phyloP scores from a whole-genome alignment of 805 yeast species.

The Ogataea nitratoaversa region DNA sequence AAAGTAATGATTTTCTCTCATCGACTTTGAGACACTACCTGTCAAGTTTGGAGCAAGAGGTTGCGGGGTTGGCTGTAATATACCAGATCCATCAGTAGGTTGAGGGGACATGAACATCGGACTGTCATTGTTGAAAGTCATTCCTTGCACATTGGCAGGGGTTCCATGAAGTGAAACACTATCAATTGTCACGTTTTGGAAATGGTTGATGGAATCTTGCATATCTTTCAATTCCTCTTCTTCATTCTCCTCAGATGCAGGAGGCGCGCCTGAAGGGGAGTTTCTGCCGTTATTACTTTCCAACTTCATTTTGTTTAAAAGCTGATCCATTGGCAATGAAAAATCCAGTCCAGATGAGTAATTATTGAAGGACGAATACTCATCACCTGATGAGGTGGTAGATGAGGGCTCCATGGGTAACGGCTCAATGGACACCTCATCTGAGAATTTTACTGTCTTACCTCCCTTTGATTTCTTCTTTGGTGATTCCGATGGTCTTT shows the following conservation, averaged over 20 bases:
- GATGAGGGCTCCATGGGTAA: constrained; percentile 16
- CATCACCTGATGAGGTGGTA: constrained; percentile 7
- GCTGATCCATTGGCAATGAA: constrained; percentile 74
- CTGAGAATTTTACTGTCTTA: constrained; percentile 71
- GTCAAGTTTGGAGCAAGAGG: constrained; percentile 48
- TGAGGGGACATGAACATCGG: constrained; percentile 11
- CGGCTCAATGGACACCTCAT: constrained; percentile 44
- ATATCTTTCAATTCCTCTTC: constrained; percentile 68
- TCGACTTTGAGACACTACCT: constrained; percentile 52
- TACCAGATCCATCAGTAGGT: constrained; percentile 2
- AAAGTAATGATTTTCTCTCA: constrained; percentile 25
- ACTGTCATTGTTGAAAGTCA: constrained; percentile 9
- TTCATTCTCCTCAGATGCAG: constrained; percentile 49
- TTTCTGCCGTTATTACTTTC: constrained; percentile 14
- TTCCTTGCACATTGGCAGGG: constrained; percentile 47
- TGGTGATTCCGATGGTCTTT: constrained; percentile 47
- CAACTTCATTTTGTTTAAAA: constrained; percentile 43
- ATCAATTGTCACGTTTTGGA: constrained; percentile 75
- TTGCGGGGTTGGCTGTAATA: constrained; percentile 6
- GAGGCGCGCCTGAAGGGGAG: constrained; percentile 9
- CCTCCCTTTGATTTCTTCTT: constrained; percentile 37
- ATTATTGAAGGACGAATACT: constrained; percentile 5
- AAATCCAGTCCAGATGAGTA: constrained; percentile 40
- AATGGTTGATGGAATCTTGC: constrained; percentile 70
- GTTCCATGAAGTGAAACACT: constrained; percentile 71